Evolutionary conservation across 2,329 filamentous ascomycete species (phyloP).

Genomic region (Ascochyta lentis): DNA sequence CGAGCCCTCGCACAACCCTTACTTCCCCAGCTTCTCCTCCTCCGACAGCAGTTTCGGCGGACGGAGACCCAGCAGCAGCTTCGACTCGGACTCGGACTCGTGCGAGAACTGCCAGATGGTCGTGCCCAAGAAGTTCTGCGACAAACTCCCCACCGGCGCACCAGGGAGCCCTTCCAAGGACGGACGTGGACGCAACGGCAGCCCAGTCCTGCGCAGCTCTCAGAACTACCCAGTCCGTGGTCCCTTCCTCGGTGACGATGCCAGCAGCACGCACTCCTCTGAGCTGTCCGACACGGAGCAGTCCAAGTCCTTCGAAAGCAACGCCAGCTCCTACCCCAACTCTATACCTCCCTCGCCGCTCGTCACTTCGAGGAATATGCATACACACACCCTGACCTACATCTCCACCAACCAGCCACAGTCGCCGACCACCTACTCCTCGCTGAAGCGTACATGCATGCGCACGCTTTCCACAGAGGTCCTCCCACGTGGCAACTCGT

Average conservation of each 20-base stretch:
- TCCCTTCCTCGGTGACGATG: constrained; percentile 33
- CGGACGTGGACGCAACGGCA: constrained; percentile 58
- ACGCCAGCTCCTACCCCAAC: constrained; percentile 39
- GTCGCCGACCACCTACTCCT: constrained; percentile 60
- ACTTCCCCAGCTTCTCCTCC: constrained; percentile 53
- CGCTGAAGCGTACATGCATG: constrained; percentile 64
- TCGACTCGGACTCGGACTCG: constrained; percentile 58
- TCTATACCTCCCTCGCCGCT: constrained; percentile 51
- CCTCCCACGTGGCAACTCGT: constrained; percentile 62
- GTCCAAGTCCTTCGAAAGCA: constrained; percentile 46
- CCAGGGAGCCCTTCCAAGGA: constrained; percentile 59
- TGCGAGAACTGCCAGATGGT: constrained; percentile 66
- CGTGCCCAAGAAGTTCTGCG: constrained; percentile 61
- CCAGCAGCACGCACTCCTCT: constrained; percentile 45
- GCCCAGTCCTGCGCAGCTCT: constrained; percentile 62
- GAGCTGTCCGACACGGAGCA: constrained; percentile 49
- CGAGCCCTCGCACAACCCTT: constrained; percentile 55
- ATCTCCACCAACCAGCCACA: constrained; percentile 64
- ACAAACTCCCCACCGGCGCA: constrained; percentile 60
- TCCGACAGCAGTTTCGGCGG: constrained; percentile 41
- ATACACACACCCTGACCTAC: constrained; percentile 64
- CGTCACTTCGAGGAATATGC: constrained; percentile 51
- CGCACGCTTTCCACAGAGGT: constrained; percentile 64
- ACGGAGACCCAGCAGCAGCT: constrained; percentile 43
- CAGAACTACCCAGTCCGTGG: constrained; percentile 61